Evolutionary conservation across 2,329 filamentous ascomycete genomes (phyloP).

Genomic region (Pseudopithomyces maydicus): DNA sequence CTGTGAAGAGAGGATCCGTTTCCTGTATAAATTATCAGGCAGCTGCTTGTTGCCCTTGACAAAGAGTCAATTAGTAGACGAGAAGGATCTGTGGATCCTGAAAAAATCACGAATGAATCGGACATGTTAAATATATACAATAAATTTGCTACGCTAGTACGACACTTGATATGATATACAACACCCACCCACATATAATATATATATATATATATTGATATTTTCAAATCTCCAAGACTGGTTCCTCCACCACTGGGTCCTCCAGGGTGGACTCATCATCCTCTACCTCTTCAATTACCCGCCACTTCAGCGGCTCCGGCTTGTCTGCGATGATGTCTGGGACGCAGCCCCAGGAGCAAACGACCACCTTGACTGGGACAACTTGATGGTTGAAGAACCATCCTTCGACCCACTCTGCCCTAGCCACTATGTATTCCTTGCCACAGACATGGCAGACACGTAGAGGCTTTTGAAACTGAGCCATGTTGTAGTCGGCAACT

Average conservation of each 20-base stretch:
- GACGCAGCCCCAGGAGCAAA: slow-evolving; percentile 41
- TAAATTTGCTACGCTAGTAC: too few species aligned
- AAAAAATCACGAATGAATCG: too few species aligned
- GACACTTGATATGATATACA: too few species aligned
- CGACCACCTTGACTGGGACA: slow-evolving; percentile 29
- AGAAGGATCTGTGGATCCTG: too few species aligned
- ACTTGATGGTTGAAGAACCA: slow-evolving; percentile 21
- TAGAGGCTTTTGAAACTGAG: slow-evolving; percentile 21
- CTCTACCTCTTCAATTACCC: slow-evolving; percentile 26
- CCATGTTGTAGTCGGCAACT: slow-evolving; percentile 20
- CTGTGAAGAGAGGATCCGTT: too few species aligned
- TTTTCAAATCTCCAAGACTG: too few species aligned
- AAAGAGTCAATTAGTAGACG: too few species aligned
- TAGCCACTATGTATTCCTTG: slow-evolving; percentile 31
- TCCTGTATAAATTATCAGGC: not conserved
- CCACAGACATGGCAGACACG: slow-evolving; percentile 33
- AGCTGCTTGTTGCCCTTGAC: too few species aligned
- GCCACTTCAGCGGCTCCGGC: slow-evolving; percentile 13
- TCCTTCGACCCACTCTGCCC: slow-evolving; percentile 41
- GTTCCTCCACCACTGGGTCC: not conserved
- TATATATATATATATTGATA: too few species aligned
- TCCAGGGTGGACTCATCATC: not conserved
- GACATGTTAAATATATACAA: too few species aligned
- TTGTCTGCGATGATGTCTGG: slow-evolving; percentile 21
- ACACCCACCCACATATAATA: too few species aligned